Percentiles rank a stretch among this genome's conserved stretches.
These are phyloP conservation scores for Psilocybe cubensis DNA, from an alignment of 768 basidiomycete species.

Conservation along the genomic window DNA sequence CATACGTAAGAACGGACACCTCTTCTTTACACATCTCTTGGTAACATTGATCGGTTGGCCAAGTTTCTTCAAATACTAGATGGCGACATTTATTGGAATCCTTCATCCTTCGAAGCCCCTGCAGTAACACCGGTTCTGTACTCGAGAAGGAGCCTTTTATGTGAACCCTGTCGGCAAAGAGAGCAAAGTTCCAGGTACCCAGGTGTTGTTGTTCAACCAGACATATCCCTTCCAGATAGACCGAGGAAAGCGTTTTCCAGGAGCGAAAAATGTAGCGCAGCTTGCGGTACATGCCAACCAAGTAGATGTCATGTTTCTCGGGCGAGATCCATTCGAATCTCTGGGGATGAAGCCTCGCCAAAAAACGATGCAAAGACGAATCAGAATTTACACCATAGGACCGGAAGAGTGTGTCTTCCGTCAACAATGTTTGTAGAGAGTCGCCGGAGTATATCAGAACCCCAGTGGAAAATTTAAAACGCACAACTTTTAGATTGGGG, in stretches of 20 bases:
- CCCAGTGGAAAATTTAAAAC: slow-evolving; percentile 20
- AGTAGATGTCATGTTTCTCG: background rate
- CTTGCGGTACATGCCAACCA: slow-evolving; percentile 12
- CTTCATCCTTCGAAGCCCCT: slow-evolving; percentile 1
- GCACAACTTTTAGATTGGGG: slow-evolving; percentile 18
- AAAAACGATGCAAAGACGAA: slow-evolving; percentile 13
- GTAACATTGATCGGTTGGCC: background rate
- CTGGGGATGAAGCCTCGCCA: slow-evolving; percentile 18
- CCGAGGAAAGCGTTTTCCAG: slow-evolving; percentile 16
- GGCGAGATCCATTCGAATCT: slow-evolving; percentile 23
- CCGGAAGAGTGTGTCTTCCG: slow-evolving; percentile 13
- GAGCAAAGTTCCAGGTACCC: slow-evolving; percentile 4
- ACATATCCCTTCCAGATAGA: slow-evolving; percentile 20
- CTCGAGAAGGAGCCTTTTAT: slow-evolving; percentile 6
- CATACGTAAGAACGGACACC: slow-evolving; percentile 9
- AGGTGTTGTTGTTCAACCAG: slow-evolving; percentile 13
- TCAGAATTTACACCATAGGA: slow-evolving; percentile 1
- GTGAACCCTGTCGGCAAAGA: slow-evolving; percentile 14
- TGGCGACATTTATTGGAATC: slow-evolving; percentile 1
- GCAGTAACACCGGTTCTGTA: background rate
- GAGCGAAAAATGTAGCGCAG: slow-evolving; percentile 13
- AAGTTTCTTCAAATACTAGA: slow-evolving; percentile 6
- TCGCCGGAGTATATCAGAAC: slow-evolving; percentile 3
- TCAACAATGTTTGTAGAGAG: slow-evolving; percentile 5
- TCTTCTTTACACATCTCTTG: background rate